Evolutionary conservation across 2,329 filamentous ascomycete species (phyloP), one percentile per base, ranked within the genome.

Genomic region (Westerdykella aurantiaca): DNA sequence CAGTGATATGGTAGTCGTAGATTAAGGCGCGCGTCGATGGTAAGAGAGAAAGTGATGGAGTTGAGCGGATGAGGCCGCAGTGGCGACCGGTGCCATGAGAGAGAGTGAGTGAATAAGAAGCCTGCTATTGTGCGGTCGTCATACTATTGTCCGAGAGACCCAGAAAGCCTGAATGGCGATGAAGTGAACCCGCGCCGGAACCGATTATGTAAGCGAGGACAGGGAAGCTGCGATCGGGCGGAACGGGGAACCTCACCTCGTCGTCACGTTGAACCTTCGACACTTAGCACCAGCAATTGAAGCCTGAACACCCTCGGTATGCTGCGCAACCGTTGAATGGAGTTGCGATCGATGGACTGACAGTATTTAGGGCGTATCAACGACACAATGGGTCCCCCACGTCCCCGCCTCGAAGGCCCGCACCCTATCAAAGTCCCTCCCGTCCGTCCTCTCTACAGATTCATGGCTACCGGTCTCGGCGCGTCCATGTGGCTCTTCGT

Each of bases 401-500:
- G 63, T 57, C 59, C 64, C 50, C 37, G 46, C 42, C 53, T 55
- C 34, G 52, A 51, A 52, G 68, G 67, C 52, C 68, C 58, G 48
- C 77, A 79, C 64, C 76, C 76, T 44, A 69, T 79, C 57, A 72
- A 76, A 63, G 69, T 85, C 63, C 81, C 79, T 64, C 79, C 77
- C 29, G 77, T 72, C 39, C 76, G 80, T 50, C 81, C 81, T 37
- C 64, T 95, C 54, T 95, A 97, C 76, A 82, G 88, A 66, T 85
- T 91, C 69, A 80, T 83, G 46, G 91, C 87, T 38, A 96, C 88
- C 37, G 87, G 84, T 49, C 77, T 98, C 51, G 87, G 89, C 57
- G 93, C 93, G 43, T 87, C 86, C 73, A 98, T 97, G 93, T 98
- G 93, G 93, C 97, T 98, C 74, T 98, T 93, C 70, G 90, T 97